phyloP scores from a whole-genome alignment of 192 early-diverging fungal genomes.

The Coemansia sp. region DNA sequence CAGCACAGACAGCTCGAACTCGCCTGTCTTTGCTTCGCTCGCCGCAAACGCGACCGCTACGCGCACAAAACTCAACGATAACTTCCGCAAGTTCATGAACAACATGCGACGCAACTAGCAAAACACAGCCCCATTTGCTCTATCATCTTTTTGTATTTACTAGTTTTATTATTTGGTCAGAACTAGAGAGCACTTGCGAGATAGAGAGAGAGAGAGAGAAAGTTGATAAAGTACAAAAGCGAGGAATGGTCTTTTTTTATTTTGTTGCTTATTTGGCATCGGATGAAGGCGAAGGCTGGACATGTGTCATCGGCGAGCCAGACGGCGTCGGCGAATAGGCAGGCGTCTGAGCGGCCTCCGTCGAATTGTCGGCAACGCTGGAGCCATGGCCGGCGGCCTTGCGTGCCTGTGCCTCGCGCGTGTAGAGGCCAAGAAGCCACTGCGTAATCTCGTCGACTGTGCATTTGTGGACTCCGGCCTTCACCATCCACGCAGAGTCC shows the following conservation, averaged over 20 bases:
- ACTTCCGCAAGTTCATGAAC: conserved; percentile 54
- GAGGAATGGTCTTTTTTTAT: neutral
- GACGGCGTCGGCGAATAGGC: conserved; percentile 19
- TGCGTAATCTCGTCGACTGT: conserved; percentile 29
- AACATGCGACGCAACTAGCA: conserved; percentile 38
- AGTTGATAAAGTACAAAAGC: neutral
- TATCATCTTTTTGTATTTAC: too few relatives aligned
- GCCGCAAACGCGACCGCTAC: conserved; percentile 50
- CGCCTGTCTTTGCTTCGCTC: conserved; percentile 35
- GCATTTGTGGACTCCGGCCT: conserved; percentile 11
- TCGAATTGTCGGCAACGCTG: conserved; percentile 5
- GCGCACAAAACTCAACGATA: conserved; percentile 48
- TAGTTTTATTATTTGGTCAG: too few relatives aligned
- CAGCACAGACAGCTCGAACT: conserved; percentile 14
- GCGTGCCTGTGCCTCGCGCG: conserved; percentile 38
- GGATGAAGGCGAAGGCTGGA: conserved; percentile 21
- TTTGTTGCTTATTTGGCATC: conserved; percentile 12
- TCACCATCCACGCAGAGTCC: conserved; percentile 32
- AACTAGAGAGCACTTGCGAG: neutral
- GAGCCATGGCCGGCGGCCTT: neutral
- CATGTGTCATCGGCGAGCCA: conserved; percentile 20
- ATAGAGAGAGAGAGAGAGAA: neutral
- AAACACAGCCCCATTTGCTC: neutral
- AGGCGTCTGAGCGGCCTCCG: conserved; percentile 33
- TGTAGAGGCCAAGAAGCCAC: conserved; percentile 48